Evolutionary conservation across 2,329 filamentous ascomycete species (phyloP).

Genomic region (Aspergillus phoenicis): DNA sequence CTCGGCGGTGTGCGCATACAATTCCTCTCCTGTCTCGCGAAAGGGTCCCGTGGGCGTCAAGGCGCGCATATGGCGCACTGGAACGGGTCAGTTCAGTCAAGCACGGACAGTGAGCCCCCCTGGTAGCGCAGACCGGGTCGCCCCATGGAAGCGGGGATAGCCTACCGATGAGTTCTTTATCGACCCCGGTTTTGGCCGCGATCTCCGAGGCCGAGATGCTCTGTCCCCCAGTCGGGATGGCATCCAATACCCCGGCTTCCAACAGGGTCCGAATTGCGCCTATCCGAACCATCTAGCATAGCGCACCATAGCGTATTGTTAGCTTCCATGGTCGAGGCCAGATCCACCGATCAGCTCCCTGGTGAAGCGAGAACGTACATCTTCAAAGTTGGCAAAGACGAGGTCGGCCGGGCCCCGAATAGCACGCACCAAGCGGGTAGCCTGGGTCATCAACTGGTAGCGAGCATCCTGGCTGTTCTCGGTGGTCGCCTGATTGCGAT

Average conservation of each 20-base stretch:
- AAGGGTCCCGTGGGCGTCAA: conserved; percentile 23
- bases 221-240: conserved; percentile 23
- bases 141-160: not conserved
- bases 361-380: conserved; percentile 2
- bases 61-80: conserved; percentile 26
- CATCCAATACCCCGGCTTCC: conserved; percentile 25
- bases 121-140: no score
- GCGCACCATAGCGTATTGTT: not conserved
- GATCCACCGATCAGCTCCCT: not conserved
- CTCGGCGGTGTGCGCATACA: conserved; percentile 25
- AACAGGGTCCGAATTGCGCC: conserved; percentile 25
- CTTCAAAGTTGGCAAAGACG: conserved; percentile 24
- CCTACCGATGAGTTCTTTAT: conserved; percentile 14
- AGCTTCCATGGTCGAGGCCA: not conserved
- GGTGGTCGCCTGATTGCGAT: not conserved
- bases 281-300: conserved; percentile 5
- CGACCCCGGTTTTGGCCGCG: conserved; percentile 13
- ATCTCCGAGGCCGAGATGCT: conserved; percentile 17
- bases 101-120: not conserved
- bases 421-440: conserved; percentile 17
- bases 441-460: conserved; percentile 11
- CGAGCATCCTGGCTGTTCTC: conserved; percentile 1
- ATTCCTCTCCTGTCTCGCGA: conserved; percentile 20
- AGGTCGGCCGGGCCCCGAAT: conserved; percentile 26
- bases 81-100: not conserved